Evolutionary conservation across 352 stramenopile genomes (phyloP), one percentile per base, ranked within the genome.

Genomic region (Bremia lactucae): DNA sequence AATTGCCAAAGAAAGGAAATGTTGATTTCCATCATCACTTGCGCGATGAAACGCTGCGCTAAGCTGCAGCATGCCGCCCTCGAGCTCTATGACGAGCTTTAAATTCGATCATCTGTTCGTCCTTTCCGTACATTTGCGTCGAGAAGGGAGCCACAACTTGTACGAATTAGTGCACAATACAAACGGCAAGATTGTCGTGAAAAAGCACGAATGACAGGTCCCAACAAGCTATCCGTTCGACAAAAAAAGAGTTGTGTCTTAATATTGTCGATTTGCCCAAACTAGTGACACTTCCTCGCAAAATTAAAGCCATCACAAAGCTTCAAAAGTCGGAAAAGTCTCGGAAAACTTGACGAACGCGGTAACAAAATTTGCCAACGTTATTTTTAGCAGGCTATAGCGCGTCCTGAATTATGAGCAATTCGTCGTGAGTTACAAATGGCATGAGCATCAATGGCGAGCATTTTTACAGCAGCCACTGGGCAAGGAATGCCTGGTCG

Each of bases 301-400:
- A 76, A 25, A 88, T 89, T 11, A 92, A 49, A 9, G 79, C 73
- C 0, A 72, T 87, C 24, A 92, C 48, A 42, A 87, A 81, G 40
- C 72, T 92, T 14, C 87, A 54, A 40, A 86, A 85, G 53, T 92
- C 76, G 0, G 78, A 87, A 16, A 92, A 87, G 13, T 87, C 72
- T 20, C 72, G 69, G 14, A 86, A 76, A 14, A 92, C 72, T 63
- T 92, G 79, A 20, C 72, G 87, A 16, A 89, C 75, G 9, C 79
- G 70, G 37, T 89, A 92, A 49, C 79, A 92, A 6, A 69, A 83
- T 49, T 87, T 84, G 22, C 79, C 79, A 1, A 92, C 73, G 33
- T 92, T 92, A 52, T 92, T 92, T n/a, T n/a, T n/a, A 5, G 59
- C 55, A 2, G 51, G 52, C 24, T 83, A 59, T 6, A 92, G 55